Evolutionary conservation across 1,139 yeast genomes (phyloP).

Genomic region (Kodamaea suecica): DNA sequence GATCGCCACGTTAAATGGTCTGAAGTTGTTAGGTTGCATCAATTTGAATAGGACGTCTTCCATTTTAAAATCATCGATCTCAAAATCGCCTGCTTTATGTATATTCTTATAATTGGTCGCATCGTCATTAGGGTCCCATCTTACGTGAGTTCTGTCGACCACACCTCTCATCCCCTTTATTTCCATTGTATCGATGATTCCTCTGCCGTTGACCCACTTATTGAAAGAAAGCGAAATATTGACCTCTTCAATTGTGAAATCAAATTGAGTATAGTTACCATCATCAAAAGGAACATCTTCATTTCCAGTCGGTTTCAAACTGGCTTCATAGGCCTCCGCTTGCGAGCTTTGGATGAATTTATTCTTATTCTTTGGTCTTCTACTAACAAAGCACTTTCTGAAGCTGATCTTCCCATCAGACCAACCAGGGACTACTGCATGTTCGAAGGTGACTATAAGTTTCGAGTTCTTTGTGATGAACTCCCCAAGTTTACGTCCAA

Average conservation of each 20-base stretch:
- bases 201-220: slow-evolving; percentile 89
- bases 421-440: slow-evolving; percentile 96
- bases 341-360: slow-evolving; percentile 72
- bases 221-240: slow-evolving; percentile 75
- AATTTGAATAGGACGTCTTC: slow-evolving; percentile 82
- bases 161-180: slow-evolving; percentile 87
- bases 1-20: slow-evolving; percentile 83
- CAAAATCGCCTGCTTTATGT: slow-evolving; percentile 86
- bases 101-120: slow-evolving; percentile 76
- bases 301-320: slow-evolving; percentile 16
- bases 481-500: slow-evolving; percentile 80
- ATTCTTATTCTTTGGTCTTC: slow-evolving; percentile 62
- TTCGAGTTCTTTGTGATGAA: slow-evolving; percentile 81
- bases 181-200: slow-evolving; percentile 78
- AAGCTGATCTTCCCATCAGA: slow-evolving; percentile 81
- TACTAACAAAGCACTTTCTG: slow-evolving; percentile 80
- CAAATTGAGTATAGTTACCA: slow-evolving; percentile 95
- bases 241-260: slow-evolving; percentile 82
- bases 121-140: slow-evolving; percentile 79
- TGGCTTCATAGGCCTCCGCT: slow-evolving; percentile 57
- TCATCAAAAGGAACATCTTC: slow-evolving; percentile 50
- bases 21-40: slow-evolving; percentile 73
- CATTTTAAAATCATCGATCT: slow-evolving; percentile 75
- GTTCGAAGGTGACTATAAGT: slow-evolving; percentile 85
- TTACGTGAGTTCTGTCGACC: slow-evolving; percentile 83